Base-by-base conservation (phyloP, 495 filamentous ascomycete species). In the Hypoxylon lienhwacheense region DNA sequence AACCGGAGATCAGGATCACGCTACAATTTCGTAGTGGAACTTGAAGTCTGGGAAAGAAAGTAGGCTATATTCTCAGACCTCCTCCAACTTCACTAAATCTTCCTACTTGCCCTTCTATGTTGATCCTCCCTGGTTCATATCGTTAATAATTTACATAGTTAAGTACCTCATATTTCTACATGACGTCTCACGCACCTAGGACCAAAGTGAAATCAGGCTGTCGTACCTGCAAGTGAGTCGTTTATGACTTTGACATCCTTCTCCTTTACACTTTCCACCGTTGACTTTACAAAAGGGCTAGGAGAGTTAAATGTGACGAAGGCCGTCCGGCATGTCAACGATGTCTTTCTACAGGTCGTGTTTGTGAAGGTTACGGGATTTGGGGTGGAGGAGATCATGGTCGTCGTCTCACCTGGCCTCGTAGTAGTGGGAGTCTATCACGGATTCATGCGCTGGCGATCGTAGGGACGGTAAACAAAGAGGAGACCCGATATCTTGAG, bases 291-390 rank as follows among this genome's bases (percentile, higher is more conserved):
- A 26, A 17, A 43, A 78, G 76, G 50, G 59, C 66, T 15, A 69
- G 81, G 19, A 69, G 68, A 36, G 73, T 85, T 34, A 84, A 83
- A 61, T 85, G 82, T 32, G 81, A 82, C 42, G 82, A 85, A 62
- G 64, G 61, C 10, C 68, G 72, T 21, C 82, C 81, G 11, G 69
- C 70, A 12, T 85, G 82, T 57, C 66, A 57, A 6, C 71, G 74
- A 32, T 85, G 82, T 55, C 42, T 76, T 40, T 77, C 73, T 5
- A 80, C 80, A 8, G 78, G 81, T 31, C 76, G 81, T 11, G 64
- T 70, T 16, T 85, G 82, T 63, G 81, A 82, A 48, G 81, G 80
- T 25, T 83, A 83, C 54, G 77, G 70, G 17, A 69, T 79, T 51
- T 80, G 77, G 77, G 74, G 76, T 34, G 73, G 75, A 7, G 75